A percentile compares a stretch with the other conserved stretches of the same genome.
Conservation (phyloP, 83 land plant species). For the Diphasiastrum complanatum region DNA sequence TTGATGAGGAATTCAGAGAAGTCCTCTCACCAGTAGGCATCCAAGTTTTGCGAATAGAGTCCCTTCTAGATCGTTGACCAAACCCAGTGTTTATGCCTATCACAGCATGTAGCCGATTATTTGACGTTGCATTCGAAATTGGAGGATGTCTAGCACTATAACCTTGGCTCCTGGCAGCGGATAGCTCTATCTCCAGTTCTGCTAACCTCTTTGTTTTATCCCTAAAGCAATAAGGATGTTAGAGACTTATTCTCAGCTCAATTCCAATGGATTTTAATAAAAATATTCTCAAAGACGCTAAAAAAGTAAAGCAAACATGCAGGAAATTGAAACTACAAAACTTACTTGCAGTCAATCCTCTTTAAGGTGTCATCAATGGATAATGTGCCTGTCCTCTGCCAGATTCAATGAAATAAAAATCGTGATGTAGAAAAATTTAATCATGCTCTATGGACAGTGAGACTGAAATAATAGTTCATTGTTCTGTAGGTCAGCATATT, state of each 20-base stretch:
- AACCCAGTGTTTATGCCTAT: constrained; percentile 51
- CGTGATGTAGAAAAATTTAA: no score
- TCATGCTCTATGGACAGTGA: no score
- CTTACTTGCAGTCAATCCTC: constrained; percentile 49
- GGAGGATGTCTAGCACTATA: constrained; percentile 29
- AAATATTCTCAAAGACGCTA: no score
- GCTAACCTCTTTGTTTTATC: constrained; percentile 50
- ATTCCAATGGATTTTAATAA: neutral
- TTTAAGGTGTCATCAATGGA: constrained; percentile 56
- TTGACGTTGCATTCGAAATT: constrained; percentile 18
- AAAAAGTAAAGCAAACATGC: neutral
- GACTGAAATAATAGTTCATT: no score
- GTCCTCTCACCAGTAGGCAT: constrained; percentile 56
- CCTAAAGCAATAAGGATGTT: constrained; percentile 22
- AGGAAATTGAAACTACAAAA: neutral
- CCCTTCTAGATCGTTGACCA: constrained; percentile 44
- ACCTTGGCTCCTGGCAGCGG: constrained; percentile 56
- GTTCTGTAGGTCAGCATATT: no score
- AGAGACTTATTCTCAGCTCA: constrained; percentile 1
- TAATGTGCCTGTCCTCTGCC: no score
- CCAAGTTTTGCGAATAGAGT: constrained; percentile 61
- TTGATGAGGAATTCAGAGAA: no score
- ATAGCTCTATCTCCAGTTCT: constrained; percentile 55
- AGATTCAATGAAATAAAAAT: no score
- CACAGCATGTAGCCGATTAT: constrained; percentile 34